A percentile compares a stretch with the other conserved stretches of the same genome.
Evolutionary conservation across 768 basidiomycete species (phyloP).

Genomic region (Mycena rosella): DNA sequence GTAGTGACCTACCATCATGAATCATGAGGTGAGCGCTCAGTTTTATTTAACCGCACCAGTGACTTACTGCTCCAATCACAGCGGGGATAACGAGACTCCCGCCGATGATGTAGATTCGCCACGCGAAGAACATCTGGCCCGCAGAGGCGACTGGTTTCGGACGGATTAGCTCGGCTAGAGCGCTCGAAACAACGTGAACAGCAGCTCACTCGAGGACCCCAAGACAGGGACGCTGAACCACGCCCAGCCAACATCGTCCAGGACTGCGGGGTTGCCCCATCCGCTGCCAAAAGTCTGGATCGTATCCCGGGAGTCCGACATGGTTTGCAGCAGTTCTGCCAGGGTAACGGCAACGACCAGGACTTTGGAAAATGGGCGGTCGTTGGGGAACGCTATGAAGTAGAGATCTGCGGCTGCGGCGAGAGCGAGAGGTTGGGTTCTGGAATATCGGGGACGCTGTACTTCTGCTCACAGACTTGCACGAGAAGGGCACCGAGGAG

Average conservation of each 20-base stretch:
- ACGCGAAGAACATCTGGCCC: too few species aligned
- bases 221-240: background rate
- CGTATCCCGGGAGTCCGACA: background rate
- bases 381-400: background rate
- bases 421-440: too few species aligned
- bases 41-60: too few species aligned
- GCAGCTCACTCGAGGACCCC: too few species aligned
- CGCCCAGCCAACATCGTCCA: conserved; percentile 4
- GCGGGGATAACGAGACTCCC: background rate
- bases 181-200: too few species aligned
- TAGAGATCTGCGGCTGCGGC: too few species aligned
- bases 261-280: background rate
- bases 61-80: background rate
- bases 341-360: background rate
- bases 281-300: background rate
- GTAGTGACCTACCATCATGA: conserved; percentile 3
- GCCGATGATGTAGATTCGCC: too few species aligned
- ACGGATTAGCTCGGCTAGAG: too few species aligned
- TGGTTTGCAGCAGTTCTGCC: background rate
- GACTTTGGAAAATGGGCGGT: background rate
- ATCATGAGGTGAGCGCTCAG: background rate
- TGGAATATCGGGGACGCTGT: background rate
- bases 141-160: too few species aligned
- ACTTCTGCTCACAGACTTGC: conserved; percentile 2
- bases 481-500: background rate